phyloP scores from a whole-genome alignment of 176 grass and related monocot species.

The Neostapfia colusana region DNA sequence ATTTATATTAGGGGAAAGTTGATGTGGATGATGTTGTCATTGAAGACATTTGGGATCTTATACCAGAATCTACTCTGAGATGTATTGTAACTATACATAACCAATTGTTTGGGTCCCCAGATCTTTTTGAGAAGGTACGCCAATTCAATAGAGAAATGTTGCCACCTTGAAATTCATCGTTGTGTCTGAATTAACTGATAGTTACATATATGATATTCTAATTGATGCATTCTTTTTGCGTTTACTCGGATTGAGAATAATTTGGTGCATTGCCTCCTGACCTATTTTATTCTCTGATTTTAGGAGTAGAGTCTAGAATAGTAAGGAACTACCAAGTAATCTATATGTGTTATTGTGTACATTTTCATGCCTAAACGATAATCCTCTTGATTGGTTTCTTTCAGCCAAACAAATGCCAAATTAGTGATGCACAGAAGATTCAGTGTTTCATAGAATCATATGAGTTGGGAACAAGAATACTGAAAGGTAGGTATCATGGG shows the following conservation, averaged over 20 bases:
- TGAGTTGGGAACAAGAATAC: constrained; percentile 65
- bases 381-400: constrained; percentile 37
- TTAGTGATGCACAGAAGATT: constrained; percentile 68
- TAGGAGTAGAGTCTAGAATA: not conserved
- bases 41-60: constrained; percentile 64
- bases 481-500: constrained; percentile 58
- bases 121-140: constrained; percentile 74
- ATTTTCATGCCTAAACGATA: constrained; percentile 35
- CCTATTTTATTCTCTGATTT: not conserved
- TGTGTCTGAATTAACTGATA: not conserved
- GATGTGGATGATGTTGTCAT: constrained; percentile 40
- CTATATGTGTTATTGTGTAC: not conserved
- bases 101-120: constrained; percentile 76
- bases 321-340: not conserved
- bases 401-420: constrained; percentile 51
- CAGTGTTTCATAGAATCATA: constrained; percentile 80
- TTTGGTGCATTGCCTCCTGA: not conserved
- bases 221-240: not conserved
- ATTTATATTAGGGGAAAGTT: constrained; percentile 58
- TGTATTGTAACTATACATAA: constrained; percentile 67
- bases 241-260: not conserved
- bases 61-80: constrained; percentile 69
- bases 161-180: not conserved
- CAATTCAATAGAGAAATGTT: not conserved
- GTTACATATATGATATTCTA: not conserved